Evolutionary conservation across 164 flowering plant species (phyloP).

Genomic region (Annona cherimola): DNA sequence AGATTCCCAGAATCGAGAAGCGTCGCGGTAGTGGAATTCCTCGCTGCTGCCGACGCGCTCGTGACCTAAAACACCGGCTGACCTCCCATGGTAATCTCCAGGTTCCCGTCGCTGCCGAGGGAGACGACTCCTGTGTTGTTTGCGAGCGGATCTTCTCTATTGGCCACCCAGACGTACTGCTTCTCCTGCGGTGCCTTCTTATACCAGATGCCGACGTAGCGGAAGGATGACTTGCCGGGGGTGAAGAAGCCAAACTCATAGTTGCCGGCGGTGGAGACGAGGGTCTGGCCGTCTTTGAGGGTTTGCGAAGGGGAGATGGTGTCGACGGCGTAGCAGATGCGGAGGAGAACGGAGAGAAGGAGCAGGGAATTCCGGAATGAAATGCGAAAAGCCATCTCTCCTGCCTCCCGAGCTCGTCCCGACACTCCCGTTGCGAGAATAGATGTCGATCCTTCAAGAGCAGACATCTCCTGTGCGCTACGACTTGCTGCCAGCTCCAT

Average conservation of each 20-base stretch:
- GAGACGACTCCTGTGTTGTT: conserved; percentile 26
- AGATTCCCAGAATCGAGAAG: conserved; percentile 45
- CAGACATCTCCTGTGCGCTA: too few relatives aligned
- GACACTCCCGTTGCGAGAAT: too few relatives aligned
- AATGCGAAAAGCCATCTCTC: neutral
- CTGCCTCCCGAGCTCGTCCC: too few relatives aligned
- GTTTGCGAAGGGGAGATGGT: conserved; percentile 9
- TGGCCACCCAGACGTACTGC: conserved; percentile 54
- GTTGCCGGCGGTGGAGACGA: neutral
- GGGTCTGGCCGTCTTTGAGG: conserved; percentile 15
- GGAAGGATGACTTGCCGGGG: conserved; percentile 6
- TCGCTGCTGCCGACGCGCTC: neutral
- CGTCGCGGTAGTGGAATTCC: conserved; percentile 23
- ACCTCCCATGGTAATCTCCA: neutral
- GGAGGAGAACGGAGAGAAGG: neutral
- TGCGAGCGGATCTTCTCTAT: conserved; percentile 39
- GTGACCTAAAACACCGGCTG: neutral
- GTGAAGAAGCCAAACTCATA: conserved; percentile 20
- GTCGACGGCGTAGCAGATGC: neutral
- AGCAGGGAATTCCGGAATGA: neutral
- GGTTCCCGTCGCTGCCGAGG: conserved; percentile 23
- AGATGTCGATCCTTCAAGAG: too few relatives aligned
- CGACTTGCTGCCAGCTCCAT: too few relatives aligned
- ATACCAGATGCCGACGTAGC: conserved; percentile 22
- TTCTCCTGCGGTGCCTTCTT: conserved; percentile 11